Conservation (phyloP, 371 early-diverging fungal species). For the Lichtheimia hyalospora region DNA sequence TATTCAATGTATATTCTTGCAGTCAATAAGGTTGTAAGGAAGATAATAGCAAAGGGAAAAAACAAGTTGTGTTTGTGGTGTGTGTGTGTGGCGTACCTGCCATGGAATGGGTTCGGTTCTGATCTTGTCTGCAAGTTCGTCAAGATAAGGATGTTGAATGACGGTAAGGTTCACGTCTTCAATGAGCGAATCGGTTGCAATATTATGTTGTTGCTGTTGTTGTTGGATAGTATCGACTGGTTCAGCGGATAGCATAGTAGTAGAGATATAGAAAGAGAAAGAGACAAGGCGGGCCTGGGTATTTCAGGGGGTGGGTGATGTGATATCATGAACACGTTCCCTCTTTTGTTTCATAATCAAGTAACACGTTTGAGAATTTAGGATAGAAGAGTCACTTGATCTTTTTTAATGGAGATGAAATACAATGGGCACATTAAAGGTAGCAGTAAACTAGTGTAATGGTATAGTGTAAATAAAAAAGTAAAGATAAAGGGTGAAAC, state of each 20-base stretch:
- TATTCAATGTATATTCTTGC: not conserved
- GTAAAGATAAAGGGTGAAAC: not conserved
- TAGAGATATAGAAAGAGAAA: conserved; percentile 33
- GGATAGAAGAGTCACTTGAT: not conserved
- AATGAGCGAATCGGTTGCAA: conserved; percentile 9
- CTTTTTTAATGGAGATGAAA: not conserved
- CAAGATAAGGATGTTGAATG: conserved; percentile 80
- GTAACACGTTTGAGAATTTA: not conserved
- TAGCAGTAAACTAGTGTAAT: not conserved
- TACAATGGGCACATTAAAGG: not conserved
- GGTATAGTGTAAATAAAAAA: not conserved
- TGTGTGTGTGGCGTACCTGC: conserved; percentile 58
- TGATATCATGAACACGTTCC: conserved; percentile 1
- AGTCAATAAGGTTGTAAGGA: no score
- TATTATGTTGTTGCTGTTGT: conserved; percentile 12
- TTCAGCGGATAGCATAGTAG: conserved; percentile 26
- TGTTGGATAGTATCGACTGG: conserved; percentile 15
- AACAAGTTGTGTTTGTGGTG: not conserved
- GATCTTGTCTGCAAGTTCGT: conserved; percentile 68
- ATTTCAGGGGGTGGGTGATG: not conserved
- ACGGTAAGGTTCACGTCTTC: conserved; percentile 60
- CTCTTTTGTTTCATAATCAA: conserved; percentile 2
- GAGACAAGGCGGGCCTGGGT: conserved; percentile 4
- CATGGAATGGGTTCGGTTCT: conserved; percentile 81
- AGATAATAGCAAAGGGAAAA: not conserved